A percentile compares a stretch with the other conserved stretches of the same genome.
Evolutionary conservation across 305 asterid genomes (phyloP).

Genomic region (Fraxinus latifolia): DNA sequence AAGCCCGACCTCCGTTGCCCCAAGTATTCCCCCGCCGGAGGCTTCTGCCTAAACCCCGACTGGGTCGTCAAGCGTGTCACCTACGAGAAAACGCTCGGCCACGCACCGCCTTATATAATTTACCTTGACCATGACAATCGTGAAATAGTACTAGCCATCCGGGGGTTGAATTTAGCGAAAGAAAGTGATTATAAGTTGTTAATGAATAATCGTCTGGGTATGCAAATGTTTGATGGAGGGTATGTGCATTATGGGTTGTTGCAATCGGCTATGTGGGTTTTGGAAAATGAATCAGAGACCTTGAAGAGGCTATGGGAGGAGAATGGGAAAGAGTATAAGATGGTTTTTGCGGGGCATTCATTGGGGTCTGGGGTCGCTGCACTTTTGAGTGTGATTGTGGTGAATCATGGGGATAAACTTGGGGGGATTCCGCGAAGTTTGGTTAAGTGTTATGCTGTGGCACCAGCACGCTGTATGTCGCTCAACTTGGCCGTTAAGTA

Average conservation of each 20-base stretch:
- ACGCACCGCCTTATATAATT: slow-evolving; percentile 78
- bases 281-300: slow-evolving; percentile 64
- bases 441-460: slow-evolving; percentile 73
- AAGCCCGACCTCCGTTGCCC: slow-evolving; percentile 65
- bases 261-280: slow-evolving; percentile 80
- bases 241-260: slow-evolving; percentile 83
- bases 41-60: slow-evolving; percentile 63
- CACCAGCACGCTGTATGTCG: slow-evolving; percentile 93
- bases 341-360: slow-evolving; percentile 86
- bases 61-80: slow-evolving; percentile 65
- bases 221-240: slow-evolving; percentile 95
- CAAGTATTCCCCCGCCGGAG: slow-evolving; percentile 58
- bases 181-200: slow-evolving; percentile 74
- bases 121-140: slow-evolving; percentile 64
- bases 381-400: slow-evolving; percentile 60
- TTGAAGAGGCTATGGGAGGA: slow-evolving; percentile 69
- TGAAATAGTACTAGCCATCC: slow-evolving; percentile 75
- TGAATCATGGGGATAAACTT: slow-evolving; percentile 59
- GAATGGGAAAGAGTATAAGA: slow-evolving; percentile 63
- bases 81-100: slow-evolving; percentile 66
- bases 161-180: slow-evolving; percentile 66
- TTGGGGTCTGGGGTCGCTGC: slow-evolving; percentile 95
- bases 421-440: slow-evolving; percentile 76
- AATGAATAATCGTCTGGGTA: slow-evolving; percentile 69
- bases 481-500: slow-evolving; percentile 91